Base-by-base conservation (phyloP, 140 eudicot species). In the Flaveria floridana region DNA sequence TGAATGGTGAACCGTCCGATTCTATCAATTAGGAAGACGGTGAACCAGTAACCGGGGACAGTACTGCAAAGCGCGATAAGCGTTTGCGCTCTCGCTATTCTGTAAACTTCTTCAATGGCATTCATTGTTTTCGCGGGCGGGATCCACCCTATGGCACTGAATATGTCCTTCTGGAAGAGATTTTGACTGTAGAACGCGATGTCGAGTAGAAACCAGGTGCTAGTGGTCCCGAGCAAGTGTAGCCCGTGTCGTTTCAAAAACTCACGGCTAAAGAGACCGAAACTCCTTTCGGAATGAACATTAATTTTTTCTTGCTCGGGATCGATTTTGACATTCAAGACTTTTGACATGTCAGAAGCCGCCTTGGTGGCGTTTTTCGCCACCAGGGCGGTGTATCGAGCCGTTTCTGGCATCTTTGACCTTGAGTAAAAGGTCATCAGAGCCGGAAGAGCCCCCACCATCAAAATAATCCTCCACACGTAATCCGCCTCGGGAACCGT, bases 31-130 rank as follows among this genome's bases (percentile, higher is more conserved):
- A 91, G 55, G 51, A 82, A 86, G 25, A 91, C 97, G 0, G 96
- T 91, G 83, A 91, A 85, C 96, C 97, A 91, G 76, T 91, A 91
- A 0, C 97, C 96, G 0, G 97, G 97, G 12, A 91, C 92, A 2
- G 97, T 91, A 68, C 97, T 91, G 82, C 86, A 88, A 1, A 91
- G 85, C 1, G 92, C 97, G 25, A 91, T 88, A 1, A 91, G 82
- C 0, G 97, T 91, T 67, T 89, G 96, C 1, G 96, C 97, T 62
- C 86, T 77, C 0, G 97, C 96, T 6, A 91, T 91, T 46, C 76
- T 84, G 52, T 65, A 86, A 13, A 91, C 91, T 64, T 91, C 97
- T 34, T 80, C 83, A 21, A 87, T 71, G 0, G 97, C 89, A 15
- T 78, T 91, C 97, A 91, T 91, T 0, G 88, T 76, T 65, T 86